A percentile compares a stretch with the other conserved stretches of the same genome.
These are phyloP conservation scores for Gossypium ekmanianum DNA, from an alignment of 345 rosid species.

Conservation along the genomic window DNA sequence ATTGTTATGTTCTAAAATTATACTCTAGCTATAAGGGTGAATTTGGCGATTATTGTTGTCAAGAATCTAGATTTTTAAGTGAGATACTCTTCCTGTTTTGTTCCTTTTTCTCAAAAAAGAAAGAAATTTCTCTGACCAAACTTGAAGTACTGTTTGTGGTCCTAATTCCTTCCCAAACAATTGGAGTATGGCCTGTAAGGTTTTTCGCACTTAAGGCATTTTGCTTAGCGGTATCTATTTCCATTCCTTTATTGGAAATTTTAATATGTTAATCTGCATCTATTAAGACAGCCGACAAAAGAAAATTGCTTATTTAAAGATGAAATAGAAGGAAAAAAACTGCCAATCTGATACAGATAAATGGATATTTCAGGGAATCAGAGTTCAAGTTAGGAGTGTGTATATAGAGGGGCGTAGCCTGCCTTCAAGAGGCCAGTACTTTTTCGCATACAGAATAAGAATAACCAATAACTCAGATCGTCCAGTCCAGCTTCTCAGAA, in stretches of 20 bases:
- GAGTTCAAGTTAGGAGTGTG: slow-evolving; percentile 68
- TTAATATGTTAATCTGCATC: not conserved
- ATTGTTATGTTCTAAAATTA: not conserved
- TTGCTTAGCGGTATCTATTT: slow-evolving; percentile 4
- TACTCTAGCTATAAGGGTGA: not conserved
- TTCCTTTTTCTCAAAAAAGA: too few relatives aligned
- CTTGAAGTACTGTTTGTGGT: not conserved
- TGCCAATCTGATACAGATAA: slow-evolving; percentile 1
- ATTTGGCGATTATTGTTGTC: not conserved
- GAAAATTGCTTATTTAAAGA: not conserved
- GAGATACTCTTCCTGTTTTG: not conserved
- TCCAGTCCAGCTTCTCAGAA: slow-evolving; percentile 73
- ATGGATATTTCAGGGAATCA: slow-evolving; percentile 50
- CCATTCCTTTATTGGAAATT: not conserved
- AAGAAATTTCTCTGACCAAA: slow-evolving; percentile 2
- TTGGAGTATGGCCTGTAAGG: not conserved
- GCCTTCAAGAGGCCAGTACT: slow-evolving; percentile 59
- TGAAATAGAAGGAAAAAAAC: not conserved
- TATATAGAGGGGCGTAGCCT: slow-evolving; percentile 65
- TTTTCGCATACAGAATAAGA: slow-evolving; percentile 71
- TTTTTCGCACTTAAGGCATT: not conserved
- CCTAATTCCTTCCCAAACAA: not conserved
- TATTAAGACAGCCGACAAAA: not conserved
- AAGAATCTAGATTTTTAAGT: not conserved
- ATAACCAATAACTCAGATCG: slow-evolving; percentile 61